Evolutionary conservation across 106 monocot species (phyloP).

Genomic region (Triglochin maritima): DNA sequence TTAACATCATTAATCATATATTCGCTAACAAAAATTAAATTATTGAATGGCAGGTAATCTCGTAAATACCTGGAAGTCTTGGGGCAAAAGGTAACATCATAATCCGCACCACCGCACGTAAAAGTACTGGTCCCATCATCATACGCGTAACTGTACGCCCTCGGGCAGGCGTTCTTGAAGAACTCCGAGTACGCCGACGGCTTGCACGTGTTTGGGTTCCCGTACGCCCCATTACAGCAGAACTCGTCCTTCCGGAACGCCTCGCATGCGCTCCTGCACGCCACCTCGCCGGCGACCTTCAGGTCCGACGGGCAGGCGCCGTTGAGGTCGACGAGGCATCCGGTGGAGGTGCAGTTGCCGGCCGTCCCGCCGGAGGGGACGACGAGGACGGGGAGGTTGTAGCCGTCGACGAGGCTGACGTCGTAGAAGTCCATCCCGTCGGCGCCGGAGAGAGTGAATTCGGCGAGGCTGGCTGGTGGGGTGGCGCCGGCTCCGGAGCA

Average conservation of each 20-base stretch:
- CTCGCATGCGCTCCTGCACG: slow-evolving; percentile 91
- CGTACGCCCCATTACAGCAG: slow-evolving; percentile 82
- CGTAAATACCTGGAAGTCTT: slow-evolving; percentile 28
- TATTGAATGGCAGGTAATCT: too few relatives aligned
- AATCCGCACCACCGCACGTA: slow-evolving; percentile 57
- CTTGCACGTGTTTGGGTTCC: slow-evolving; percentile 71
- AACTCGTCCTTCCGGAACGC: slow-evolving; percentile 64
- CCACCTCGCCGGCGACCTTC: slow-evolving; percentile 40
- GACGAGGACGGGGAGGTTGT: slow-evolving; percentile 55
- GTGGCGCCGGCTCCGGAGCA: slow-evolving; percentile 54
- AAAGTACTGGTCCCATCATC: slow-evolving; percentile 88
- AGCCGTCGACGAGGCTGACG: slow-evolving; percentile 78
- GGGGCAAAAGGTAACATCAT: slow-evolving; percentile 87
- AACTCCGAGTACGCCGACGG: slow-evolving; percentile 68
- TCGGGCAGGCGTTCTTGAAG: slow-evolving; percentile 82
- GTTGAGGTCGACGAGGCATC: slow-evolving; percentile 39
- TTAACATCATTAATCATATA: too few relatives aligned
- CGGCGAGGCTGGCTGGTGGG: slow-evolving; percentile 56
- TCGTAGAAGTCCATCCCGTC: slow-evolving; percentile 56
- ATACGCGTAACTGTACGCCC: slow-evolving; percentile 87
- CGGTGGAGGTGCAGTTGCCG: slow-evolving; percentile 21
- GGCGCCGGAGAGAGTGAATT: slow-evolving; percentile 40
- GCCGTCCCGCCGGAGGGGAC: slow-evolving; percentile 23
- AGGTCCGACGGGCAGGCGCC: slow-evolving; percentile 66
- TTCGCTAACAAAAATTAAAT: too few relatives aligned